Conservation (phyloP, 2,329 filamentous ascomycete genomes). For the Phyllosticta paracitricarpa region DNA sequence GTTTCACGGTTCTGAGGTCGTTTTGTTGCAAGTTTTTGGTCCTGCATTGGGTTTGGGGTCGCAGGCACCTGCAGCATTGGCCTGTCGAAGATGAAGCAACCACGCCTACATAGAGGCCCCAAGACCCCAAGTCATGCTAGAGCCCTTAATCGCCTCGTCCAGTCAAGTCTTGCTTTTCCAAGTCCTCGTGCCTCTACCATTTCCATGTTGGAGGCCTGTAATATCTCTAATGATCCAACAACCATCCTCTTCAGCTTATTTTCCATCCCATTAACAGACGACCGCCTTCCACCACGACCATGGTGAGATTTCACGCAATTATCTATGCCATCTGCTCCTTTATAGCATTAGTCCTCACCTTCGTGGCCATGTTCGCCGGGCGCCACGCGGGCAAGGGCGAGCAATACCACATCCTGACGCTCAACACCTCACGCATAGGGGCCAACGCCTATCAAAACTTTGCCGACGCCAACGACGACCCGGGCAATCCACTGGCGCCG, state of each 20-base stretch:
- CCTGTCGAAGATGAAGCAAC: neutral
- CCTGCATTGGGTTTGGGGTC: neutral
- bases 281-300: constrained; percentile 30
- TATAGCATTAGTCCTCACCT: constrained; percentile 46
- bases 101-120: neutral
- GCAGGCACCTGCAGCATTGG: neutral
- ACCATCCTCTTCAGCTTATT: neutral
- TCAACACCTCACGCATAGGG: constrained; percentile 49
- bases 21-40: neutral
- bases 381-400: constrained; percentile 38
- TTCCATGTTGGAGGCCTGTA: neutral
- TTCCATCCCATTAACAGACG: neutral
- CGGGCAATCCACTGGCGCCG: constrained; percentile 8
- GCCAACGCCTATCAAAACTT: constrained; percentile 17
- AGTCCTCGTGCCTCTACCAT: neutral
- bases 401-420: constrained; percentile 46
- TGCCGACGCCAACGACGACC: constrained; percentile 9
- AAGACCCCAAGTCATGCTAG: neutral
- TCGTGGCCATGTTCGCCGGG: constrained; percentile 53
- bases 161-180: neutral
- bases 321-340: constrained; percentile 43
- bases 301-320: constrained; percentile 37
- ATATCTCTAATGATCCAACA: neutral
- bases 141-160: neutral
- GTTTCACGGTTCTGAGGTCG: neutral